Base-by-base conservation (phyloP, 805 yeast genomes). In the Yamadazyma paraphyllophila region DNA sequence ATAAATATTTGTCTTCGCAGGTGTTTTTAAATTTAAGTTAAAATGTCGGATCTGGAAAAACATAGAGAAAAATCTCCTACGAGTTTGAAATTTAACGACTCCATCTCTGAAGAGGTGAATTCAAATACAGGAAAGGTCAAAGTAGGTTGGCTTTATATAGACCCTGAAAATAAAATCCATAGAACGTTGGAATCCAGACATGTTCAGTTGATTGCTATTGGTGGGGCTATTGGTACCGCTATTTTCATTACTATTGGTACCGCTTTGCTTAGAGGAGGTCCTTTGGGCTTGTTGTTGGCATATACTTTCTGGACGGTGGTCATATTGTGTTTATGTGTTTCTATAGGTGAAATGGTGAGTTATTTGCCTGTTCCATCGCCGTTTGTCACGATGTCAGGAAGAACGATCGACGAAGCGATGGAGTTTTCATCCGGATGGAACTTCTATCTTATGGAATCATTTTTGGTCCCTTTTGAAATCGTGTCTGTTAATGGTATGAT, bases 401-500 rank as follows among this genome's bases (percentile, higher is more conserved):
- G 64, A 50, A 64, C 65, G 40, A 59, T 67, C 44, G 71, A 66
- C 46, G 71, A 67, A 47, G 60, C 67, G 24, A 41, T 66, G 39
- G 73, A 66, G 14, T 67, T 67, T 54, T 67, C 70, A 4, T 48
- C 66, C 37, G 72, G 71, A 7, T 66, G 71, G 71, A 67, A 66
- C 51, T 67, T 47, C 30, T 50, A 43, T 35, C 46, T 50, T 30
- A 50, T 47, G 53, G 51, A 55, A 39, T 44, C 53, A 11, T 60
- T 72, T 45, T 72, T 71, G 51, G 71, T 74, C 53, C 79, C 80
- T 10, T 73, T 73, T 66, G 61, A 76, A 66, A 64, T 74, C 43
- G 69, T 73, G 14, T 67, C 71, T 53, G 76, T 76, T 43, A 78
- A 80, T 48, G 74, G 80, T 17, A 74, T 80, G 71, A 62, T 81